Conservation (phyloP, 306 rosid species). For the Fragaria nilgerrensis region DNA sequence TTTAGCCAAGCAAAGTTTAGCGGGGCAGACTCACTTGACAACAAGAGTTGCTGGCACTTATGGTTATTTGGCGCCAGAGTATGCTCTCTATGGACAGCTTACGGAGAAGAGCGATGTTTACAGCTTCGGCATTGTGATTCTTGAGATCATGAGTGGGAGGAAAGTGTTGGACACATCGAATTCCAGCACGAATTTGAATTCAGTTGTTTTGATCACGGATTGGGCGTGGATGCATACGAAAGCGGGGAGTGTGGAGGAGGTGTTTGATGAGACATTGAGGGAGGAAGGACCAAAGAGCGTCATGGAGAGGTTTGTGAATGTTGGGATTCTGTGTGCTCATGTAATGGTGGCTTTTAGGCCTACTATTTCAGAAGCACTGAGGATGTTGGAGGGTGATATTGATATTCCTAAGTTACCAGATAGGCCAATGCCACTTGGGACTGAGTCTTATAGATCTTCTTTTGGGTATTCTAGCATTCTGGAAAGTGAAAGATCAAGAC, state of each 20-base stretch:
- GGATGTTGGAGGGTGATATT: constrained; percentile 84
- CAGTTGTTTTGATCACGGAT: constrained; percentile 54
- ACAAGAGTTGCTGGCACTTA: constrained; percentile 83
- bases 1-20: constrained; percentile 62
- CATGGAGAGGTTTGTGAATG: constrained; percentile 77
- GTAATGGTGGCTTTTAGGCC: constrained; percentile 89
- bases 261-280: constrained; percentile 44
- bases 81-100: constrained; percentile 72
- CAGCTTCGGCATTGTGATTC: constrained; percentile 77
- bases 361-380: constrained; percentile 68
- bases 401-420: constrained; percentile 73
- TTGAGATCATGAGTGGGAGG: constrained; percentile 75
- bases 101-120: constrained; percentile 80
- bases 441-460: constrained; percentile 56
- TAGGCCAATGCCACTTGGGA: constrained; percentile 71
- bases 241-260: constrained; percentile 47
- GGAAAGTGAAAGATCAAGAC: constrained; percentile 38
- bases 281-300: constrained; percentile 56
- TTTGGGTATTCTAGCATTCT: constrained; percentile 28
- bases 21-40: constrained; percentile 64
- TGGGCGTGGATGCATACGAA: constrained; percentile 79
- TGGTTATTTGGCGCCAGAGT: constrained; percentile 82
- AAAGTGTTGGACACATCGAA: constrained; percentile 58
- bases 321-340: constrained; percentile 87
- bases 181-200: constrained; percentile 31